Percentiles rank a stretch among this genome's conserved stretches.
phyloP scores from a whole-genome alignment of 1,139 yeast genomes.

The Diutina siamensis region DNA sequence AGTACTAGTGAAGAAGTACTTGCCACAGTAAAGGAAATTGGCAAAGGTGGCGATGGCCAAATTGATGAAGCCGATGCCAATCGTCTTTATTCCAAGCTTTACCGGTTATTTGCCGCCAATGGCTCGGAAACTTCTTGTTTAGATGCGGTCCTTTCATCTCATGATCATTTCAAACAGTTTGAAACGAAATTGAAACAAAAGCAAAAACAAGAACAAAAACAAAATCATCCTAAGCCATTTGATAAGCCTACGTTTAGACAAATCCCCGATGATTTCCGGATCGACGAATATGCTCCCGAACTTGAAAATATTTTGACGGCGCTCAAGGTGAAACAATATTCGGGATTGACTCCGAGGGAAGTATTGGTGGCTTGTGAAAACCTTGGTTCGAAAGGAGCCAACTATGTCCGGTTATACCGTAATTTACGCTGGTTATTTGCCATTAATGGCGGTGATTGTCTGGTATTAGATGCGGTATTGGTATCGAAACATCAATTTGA shows the following conservation, averaged over 20 bases:
- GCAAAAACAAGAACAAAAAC: not conserved
- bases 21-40: slow-evolving; percentile 8
- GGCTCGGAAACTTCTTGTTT: slow-evolving; percentile 5
- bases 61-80: slow-evolving; percentile 9
- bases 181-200: slow-evolving; percentile 13
- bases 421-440: slow-evolving; percentile 20
- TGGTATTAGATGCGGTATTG: slow-evolving; percentile 14
- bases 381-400: slow-evolving; percentile 8
- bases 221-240: not conserved
- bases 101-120: not conserved
- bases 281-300: slow-evolving; percentile 26
- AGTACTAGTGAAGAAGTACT: slow-evolving; percentile 9
- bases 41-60: slow-evolving; percentile 13
- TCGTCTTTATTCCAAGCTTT: slow-evolving; percentile 13
- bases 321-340: not conserved
- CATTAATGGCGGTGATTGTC: slow-evolving; percentile 14
- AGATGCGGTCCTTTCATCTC: slow-evolving; percentile 17
- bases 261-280: slow-evolving; percentile 24
- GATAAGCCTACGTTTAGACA: slow-evolving; percentile 18
- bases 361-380: slow-evolving; percentile 11
- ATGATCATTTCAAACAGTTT: slow-evolving; percentile 15
- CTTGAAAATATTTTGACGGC: slow-evolving; percentile 9
- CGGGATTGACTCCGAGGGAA: slow-evolving; percentile 7
- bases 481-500: slow-evolving; percentile 11
- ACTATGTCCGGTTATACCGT: slow-evolving; percentile 16